Evolutionary conservation across 306 rosid genomes (phyloP).

Genomic region (Rosa chinensis): DNA sequence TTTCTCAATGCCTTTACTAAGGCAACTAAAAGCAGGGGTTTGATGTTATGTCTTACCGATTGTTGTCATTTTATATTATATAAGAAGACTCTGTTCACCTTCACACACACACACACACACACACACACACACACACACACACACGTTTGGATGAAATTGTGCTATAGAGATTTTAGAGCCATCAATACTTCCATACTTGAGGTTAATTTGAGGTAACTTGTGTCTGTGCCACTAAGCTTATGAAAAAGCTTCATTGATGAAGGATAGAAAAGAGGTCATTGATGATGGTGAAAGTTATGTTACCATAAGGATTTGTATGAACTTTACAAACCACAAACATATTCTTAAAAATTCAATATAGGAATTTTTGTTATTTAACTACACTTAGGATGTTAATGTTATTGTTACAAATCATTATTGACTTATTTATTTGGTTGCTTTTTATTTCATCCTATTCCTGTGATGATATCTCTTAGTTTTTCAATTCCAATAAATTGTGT

Average conservation of each 20-base stretch:
- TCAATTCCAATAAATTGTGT: neutral
- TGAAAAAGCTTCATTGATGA: neutral
- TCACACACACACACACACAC: neutral
- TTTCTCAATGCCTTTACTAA: neutral
- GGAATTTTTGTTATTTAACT: neutral
- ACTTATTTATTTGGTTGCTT: neutral
- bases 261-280: neutral
- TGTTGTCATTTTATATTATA: neutral
- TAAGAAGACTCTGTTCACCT: neutral
- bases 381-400: neutral
- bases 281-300: neutral
- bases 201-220: neutral
- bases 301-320: neutral
- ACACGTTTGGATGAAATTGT: neutral
- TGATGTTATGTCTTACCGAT: neutral
- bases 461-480: neutral
- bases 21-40: neutral
- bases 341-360: neutral
- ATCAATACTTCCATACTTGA: neutral
- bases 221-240: neutral
- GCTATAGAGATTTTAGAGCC: neutral
- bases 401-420: neutral
- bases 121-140: neutral
- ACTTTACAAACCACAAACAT: neutral
- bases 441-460: neutral